These are phyloP conservation scores for Helminthosporium solani DNA, from an alignment of 2,329 filamentous ascomycete species.

Conservation along the genomic window DNA sequence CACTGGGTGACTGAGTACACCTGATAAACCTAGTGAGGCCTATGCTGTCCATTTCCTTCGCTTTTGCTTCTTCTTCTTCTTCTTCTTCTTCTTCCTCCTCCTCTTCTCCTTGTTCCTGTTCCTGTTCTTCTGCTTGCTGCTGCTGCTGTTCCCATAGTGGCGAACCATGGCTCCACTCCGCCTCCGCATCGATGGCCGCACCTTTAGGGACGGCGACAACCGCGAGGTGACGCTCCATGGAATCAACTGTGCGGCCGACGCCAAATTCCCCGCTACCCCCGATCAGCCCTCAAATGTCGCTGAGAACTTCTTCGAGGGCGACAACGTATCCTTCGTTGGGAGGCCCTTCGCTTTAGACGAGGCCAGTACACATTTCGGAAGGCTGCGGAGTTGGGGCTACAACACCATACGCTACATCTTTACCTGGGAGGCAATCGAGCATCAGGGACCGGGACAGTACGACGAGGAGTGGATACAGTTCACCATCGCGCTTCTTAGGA, in stretches of 20 bases:
- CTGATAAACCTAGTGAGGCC: too few relatives aligned
- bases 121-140: neutral
- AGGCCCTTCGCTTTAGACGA: conserved; percentile 82
- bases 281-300: conserved; percentile 76
- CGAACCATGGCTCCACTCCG: conserved; percentile 70
- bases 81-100: too few relatives aligned
- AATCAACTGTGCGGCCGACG: conserved; percentile 89
- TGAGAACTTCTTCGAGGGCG: conserved; percentile 86
- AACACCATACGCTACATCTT: conserved; percentile 97
- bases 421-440: conserved; percentile 98
- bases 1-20: too few relatives aligned
- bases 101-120: too few relatives aligned
- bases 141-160: neutral
- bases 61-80: too few relatives aligned
- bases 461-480: conserved; percentile 92
- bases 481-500: conserved; percentile 79
- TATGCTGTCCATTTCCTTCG: too few relatives aligned
- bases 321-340: conserved; percentile 84
- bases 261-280: conserved; percentile 82
- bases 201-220: conserved; percentile 78
- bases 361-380: conserved; percentile 80
- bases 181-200: conserved; percentile 79
- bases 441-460: conserved; percentile 84
- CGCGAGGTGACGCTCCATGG: conserved; percentile 87
- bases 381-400: conserved; percentile 86